Evolutionary conservation across 1,284 basidiomycete species (phyloP), one percentile per base, ranked within the genome.

Genomic region (Xerocomus nothofagi): DNA sequence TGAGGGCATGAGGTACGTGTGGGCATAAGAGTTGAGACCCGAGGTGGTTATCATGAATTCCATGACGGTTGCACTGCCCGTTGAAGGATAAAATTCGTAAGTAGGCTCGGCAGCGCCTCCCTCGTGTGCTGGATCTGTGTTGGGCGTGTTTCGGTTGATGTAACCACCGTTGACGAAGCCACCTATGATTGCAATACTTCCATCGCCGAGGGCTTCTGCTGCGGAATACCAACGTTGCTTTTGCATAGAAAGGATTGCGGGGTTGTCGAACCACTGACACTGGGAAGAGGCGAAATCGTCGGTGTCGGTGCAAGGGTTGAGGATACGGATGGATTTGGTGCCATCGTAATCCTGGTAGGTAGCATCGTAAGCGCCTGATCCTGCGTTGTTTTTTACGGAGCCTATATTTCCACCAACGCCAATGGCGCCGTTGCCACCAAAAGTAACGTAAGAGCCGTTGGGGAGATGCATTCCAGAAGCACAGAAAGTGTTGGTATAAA

Each of bases 11-110:
- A 95, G 78, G 80, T 81, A 96, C 0, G 88, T 84, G 58, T 93
- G 84, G 0, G 92, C 82, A 59, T 95, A 98, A 6, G 93, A 78
- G 71, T 98, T 98, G 61, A 95, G 79, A 43, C 93, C 93, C 32
- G 91, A 88, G 0, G 93, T 93, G 36, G 81, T 76, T 53, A 81
- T 71, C 72, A 97, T 80, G 72, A 97, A 89, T 47, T 88, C 73
- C 75, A 96, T 86, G 18, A 79, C 73, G 58, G 82, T 73, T 2
- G 86, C 63, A 40, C 72, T 67, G 27, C 81, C 78, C 48, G 72
- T 77, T 12, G 81, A 71, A n/a, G 91, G 93, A 71, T 80, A 96
- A 71, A 93, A 93, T 73, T 95, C 87, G 59, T 78, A 88, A 0
- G 85, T 88, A 14, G 81, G 79, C 49, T 85, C 79, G 0, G 84